A percentile compares a stretch with the other conserved stretches of the same genome.
Evolutionary conservation across 768 basidiomycete genomes (phyloP).

Genomic region (Lactarius quietus): DNA sequence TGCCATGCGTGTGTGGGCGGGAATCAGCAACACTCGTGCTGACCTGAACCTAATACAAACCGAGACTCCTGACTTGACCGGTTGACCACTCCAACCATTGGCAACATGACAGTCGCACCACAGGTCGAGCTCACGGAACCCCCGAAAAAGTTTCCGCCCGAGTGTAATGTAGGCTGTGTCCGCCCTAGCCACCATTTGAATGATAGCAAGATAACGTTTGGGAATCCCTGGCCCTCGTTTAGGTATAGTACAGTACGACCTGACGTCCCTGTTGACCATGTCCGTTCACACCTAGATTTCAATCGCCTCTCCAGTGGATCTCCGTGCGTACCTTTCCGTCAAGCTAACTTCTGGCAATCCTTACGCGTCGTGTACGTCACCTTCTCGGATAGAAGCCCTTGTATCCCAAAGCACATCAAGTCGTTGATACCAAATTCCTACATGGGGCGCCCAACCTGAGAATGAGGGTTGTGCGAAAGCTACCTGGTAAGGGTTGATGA

Average conservation of each 20-base stretch:
- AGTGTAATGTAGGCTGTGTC: slow-evolving; percentile 4
- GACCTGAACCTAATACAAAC: neutral
- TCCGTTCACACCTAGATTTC: slow-evolving; percentile 10
- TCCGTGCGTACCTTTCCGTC: slow-evolving; percentile 10
- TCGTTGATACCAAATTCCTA: slow-evolving; percentile 21
- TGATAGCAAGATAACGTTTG: slow-evolving; percentile 17
- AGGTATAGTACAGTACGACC: slow-evolving; percentile 11
- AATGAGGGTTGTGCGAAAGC: slow-evolving; percentile 22
- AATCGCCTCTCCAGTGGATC: slow-evolving; percentile 19
- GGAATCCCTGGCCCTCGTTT: slow-evolving; percentile 26
- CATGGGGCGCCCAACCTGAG: slow-evolving; percentile 13
- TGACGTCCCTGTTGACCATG: neutral
- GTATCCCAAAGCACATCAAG: slow-evolving; percentile 20
- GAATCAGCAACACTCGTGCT: neutral
- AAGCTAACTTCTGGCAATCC: no score
- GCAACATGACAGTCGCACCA: slow-evolving; percentile 14
- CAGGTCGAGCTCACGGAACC: slow-evolving; percentile 20
- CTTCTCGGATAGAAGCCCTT: neutral
- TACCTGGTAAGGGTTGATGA: slow-evolving; percentile 23
- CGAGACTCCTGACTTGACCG: no score
- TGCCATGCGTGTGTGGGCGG: neutral
- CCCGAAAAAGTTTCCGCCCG: slow-evolving; percentile 18
- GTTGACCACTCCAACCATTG: neutral
- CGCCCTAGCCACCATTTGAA: slow-evolving; percentile 22
- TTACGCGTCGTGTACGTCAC: neutral